These are phyloP conservation scores for Monosporascus sp. DNA, from an alignment of 2,329 filamentous ascomycete genomes.

Conservation along the genomic window DNA sequence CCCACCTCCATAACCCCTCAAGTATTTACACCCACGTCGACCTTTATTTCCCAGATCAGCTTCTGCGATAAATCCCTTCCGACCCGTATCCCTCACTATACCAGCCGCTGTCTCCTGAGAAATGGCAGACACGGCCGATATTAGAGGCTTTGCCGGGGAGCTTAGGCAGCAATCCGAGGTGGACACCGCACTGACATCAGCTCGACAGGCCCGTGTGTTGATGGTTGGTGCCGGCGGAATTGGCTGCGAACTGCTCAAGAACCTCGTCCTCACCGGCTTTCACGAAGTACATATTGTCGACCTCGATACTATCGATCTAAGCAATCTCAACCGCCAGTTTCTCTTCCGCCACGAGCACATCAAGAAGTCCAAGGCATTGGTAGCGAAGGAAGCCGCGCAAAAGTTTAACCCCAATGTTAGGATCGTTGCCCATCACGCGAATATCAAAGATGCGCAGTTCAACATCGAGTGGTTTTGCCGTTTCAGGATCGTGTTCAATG, in stretches of 20 bases:
- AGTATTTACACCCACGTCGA: no score
- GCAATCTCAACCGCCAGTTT: slow-evolving; percentile 96
- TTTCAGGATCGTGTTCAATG: slow-evolving; percentile 91
- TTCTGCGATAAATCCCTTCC: no score
- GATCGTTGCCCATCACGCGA: slow-evolving; percentile 84
- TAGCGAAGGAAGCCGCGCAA: slow-evolving; percentile 86
- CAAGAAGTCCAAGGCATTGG: slow-evolving; percentile 92
- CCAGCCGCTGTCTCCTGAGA: not conserved
- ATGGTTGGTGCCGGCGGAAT: slow-evolving; percentile 97
- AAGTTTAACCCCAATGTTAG: slow-evolving; percentile 86
- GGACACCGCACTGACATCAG: slow-evolving; percentile 27
- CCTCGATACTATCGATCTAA: slow-evolving; percentile 95
- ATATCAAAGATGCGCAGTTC: slow-evolving; percentile 88
- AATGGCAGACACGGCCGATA: not conserved
- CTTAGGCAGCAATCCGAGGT: not conserved
- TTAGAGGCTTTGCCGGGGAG: not conserved
- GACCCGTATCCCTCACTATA: not conserved
- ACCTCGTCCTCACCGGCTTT: slow-evolving; percentile 86
- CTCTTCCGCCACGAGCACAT: slow-evolving; percentile 96
- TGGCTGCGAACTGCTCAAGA: slow-evolving; percentile 95
- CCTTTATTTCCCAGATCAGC: no score
- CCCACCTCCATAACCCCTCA: no score
- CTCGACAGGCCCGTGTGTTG: slow-evolving; percentile 69
- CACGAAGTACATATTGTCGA: slow-evolving; percentile 93
- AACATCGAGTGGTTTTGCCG: slow-evolving; percentile 80